Evolutionary conservation across 2,329 filamentous ascomycete genomes (phyloP), one percentile per base, ranked within the genome.

Genomic region (Ilyonectria sp.): DNA sequence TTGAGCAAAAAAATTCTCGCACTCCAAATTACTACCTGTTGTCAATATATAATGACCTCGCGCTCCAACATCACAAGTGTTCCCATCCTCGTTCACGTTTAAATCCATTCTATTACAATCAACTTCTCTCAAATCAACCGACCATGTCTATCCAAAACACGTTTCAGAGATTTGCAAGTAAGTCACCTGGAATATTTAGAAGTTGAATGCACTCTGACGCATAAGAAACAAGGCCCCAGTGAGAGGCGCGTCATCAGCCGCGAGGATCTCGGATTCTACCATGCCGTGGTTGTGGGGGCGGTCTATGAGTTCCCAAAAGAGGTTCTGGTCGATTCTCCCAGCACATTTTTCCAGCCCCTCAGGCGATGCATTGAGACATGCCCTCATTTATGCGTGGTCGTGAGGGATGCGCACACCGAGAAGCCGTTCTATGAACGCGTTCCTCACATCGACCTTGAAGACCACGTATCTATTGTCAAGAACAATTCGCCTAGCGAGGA

Each of bases 391-490:
- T 61, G 71, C 26, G 72, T 76, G 11, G 56, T 40, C 2, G 63
- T 75, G 3, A 68, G 69, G 1, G 71, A 74, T 11, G 64, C 31
- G 17, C 40, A 71, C 31, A 75, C 68, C 0, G 71, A 75, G 9
- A 74, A 70, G 47, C 63, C 71, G 0, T 76, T 69, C 50, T 76
- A 71, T 19, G 63, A 76, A 21, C 71, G 71, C 0, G 69, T 74
- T 21, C 2, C 61, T 1, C 43, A 31, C 1, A 70, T 76, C 19
- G 55, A 74, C 19, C 29, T 76, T 0, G 60, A 63, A 17, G 19
- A 75, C 1, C 74, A 76, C 26, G 60, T 76, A 33, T 63, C 55
- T 1, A 64, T 76, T 35, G 43, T 59, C 19, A 44, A 58, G 17
- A 35, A 50, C 4, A 11, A 46, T 2, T 46, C 33, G 0, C 33